Percentiles rank a stretch among this genome's conserved stretches.
These are phyloP conservation scores for Ceratobasidium sp. DNA, from an alignment of 1,284 basidiomycete species.

Conservation along the genomic window DNA sequence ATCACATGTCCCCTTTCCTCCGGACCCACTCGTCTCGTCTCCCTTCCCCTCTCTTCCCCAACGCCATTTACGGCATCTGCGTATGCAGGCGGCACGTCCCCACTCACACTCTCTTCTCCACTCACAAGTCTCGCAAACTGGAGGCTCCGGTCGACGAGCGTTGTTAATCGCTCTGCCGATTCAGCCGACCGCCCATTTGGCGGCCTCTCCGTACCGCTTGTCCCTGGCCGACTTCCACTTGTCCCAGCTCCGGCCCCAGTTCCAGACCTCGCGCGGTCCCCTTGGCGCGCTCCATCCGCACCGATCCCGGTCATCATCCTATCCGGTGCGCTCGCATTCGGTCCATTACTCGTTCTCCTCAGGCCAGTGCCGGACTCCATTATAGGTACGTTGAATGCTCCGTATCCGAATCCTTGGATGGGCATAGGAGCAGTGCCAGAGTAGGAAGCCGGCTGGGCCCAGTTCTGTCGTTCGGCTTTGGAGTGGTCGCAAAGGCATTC, in stretches of 20 bases:
- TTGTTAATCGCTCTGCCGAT: slow-evolving; percentile 10
- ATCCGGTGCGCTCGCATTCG: slow-evolving; percentile 20
- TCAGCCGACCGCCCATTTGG: slow-evolving; percentile 6
- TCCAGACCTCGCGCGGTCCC: slow-evolving; percentile 50
- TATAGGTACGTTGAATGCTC: slow-evolving; percentile 19
- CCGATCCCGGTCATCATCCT: slow-evolving; percentile 55
- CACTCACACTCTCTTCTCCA: slow-evolving; percentile 70
- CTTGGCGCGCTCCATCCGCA: slow-evolving; percentile 52
- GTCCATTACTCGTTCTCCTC: slow-evolving; percentile 2
- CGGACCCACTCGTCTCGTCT: neutral
- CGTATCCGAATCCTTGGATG: slow-evolving; percentile 14
- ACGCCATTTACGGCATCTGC: slow-evolving; percentile 50
- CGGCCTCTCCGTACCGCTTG: slow-evolving; percentile 56
- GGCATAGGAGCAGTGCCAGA: neutral
- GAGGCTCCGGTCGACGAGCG: slow-evolving; percentile 48
- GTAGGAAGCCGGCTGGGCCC: neutral
- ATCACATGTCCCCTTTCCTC: slow-evolving; percentile 29
- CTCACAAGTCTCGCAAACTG: slow-evolving; percentile 69
- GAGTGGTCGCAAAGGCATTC: slow-evolving; percentile 32
- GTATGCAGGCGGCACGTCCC: slow-evolving; percentile 73
- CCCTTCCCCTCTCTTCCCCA: neutral
- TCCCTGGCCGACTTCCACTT: slow-evolving; percentile 49
- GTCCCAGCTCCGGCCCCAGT: slow-evolving; percentile 44
- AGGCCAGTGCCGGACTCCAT: slow-evolving; percentile 4
- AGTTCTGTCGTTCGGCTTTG: slow-evolving; percentile 31